phyloP scores from a whole-genome alignment of 1,139 yeast species.

The Saccharomyces hybrid region DNA sequence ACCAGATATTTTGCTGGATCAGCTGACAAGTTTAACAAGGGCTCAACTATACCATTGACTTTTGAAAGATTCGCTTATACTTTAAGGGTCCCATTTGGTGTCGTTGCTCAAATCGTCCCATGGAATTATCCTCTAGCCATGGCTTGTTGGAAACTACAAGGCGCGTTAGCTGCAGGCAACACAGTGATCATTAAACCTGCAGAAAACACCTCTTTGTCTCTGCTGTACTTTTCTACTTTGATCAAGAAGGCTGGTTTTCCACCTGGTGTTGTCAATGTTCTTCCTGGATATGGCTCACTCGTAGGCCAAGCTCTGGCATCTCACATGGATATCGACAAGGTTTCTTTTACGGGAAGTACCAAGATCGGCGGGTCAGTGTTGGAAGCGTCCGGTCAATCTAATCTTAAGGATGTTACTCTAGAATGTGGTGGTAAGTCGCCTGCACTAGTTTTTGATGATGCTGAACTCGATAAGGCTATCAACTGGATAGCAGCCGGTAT shows the following conservation, averaged over 20 bases:
- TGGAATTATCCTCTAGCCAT: constrained; percentile 71
- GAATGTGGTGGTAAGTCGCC: constrained; percentile 94
- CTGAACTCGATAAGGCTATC: constrained; percentile 72
- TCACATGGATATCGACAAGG: constrained; percentile 51
- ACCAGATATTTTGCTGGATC: constrained; percentile 75
- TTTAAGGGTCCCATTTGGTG: constrained; percentile 74
- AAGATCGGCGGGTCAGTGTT: constrained; percentile 50
- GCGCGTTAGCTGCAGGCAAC: constrained; percentile 65
- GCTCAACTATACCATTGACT: constrained; percentile 59
- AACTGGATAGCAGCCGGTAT: constrained; percentile 84
- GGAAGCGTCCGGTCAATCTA: constrained; percentile 53
- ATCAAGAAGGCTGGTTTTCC: constrained; percentile 68
- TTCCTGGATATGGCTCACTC: constrained; percentile 50
- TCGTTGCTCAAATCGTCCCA: constrained; percentile 69
- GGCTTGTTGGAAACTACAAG: constrained; percentile 66
- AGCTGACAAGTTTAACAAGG: constrained; percentile 74
- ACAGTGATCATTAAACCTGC: constrained; percentile 61
- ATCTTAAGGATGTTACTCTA: constrained; percentile 64
- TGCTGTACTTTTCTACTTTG: constrained; percentile 47
- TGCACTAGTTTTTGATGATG: constrained; percentile 61
- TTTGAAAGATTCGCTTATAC: constrained; percentile 69
- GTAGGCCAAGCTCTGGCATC: constrained; percentile 54
- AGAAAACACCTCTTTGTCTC: constrained; percentile 58
- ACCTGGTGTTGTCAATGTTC: constrained; percentile 57
- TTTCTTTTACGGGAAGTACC: constrained; percentile 59